These are phyloP conservation scores for Ambrosia artemisiifolia DNA, from an alignment of 129 eudicot genomes.

Conservation along the genomic window DNA sequence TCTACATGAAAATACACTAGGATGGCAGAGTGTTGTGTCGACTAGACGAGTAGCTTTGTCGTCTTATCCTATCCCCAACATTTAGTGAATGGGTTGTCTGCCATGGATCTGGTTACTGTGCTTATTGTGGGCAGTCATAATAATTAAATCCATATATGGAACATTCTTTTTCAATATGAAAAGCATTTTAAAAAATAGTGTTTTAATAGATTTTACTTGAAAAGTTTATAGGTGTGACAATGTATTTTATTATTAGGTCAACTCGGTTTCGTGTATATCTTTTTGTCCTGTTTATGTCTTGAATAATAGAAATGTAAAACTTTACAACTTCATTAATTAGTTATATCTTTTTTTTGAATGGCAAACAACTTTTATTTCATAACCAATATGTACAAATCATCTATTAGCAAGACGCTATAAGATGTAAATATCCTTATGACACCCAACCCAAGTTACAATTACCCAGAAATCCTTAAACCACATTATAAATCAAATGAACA, in stretches of 20 bases:
- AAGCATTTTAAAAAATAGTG: not conserved
- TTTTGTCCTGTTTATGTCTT: not conserved
- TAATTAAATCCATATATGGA: slow-evolving; percentile 12
- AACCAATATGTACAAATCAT: too few species aligned
- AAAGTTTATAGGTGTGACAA: not conserved
- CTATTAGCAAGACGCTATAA: too few species aligned
- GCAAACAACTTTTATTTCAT: too few species aligned
- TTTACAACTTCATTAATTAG: too few species aligned
- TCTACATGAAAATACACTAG: too few species aligned
- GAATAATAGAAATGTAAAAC: not conserved
- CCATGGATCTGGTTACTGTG: slow-evolving; percentile 20
- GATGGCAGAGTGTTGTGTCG: too few species aligned
- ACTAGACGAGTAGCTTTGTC: not conserved
- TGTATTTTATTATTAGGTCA: not conserved
- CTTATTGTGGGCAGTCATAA: slow-evolving; percentile 17
- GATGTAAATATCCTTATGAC: too few species aligned
- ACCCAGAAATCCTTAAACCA: too few species aligned
- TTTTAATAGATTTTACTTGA: not conserved
- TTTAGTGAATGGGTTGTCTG: slow-evolving; percentile 32
- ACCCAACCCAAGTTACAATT: too few species aligned
- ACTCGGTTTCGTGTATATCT: not conserved
- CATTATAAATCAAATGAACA: too few species aligned
- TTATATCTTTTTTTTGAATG: too few species aligned
- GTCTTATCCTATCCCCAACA: slow-evolving; percentile 11
- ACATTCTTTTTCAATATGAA: slow-evolving; percentile 8